phyloP scores from a whole-genome alignment of 495 filamentous ascomycete genomes.

The Aspergillus sparsus region DNA sequence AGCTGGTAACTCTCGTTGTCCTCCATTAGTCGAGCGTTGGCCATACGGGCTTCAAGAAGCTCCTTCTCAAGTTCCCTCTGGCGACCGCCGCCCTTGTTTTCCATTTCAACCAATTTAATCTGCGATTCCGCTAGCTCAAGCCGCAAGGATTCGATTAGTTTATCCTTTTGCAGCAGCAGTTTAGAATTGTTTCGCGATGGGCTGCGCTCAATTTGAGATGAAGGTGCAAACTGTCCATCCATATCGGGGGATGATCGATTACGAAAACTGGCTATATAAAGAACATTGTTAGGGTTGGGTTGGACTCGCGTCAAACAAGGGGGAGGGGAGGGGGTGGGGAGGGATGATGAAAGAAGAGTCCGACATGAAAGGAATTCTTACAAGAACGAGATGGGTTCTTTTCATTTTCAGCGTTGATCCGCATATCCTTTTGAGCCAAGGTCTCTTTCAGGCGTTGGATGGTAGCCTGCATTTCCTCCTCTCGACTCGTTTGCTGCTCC shows the following conservation, averaged over 20 bases:
- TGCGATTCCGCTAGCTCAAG: conserved; percentile 92
- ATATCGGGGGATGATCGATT: conserved; percentile 47
- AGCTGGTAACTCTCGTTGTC: conserved; percentile 98
- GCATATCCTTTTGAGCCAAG: conserved; percentile 66
- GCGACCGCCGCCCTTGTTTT: conserved; percentile 84
- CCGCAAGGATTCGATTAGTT: conserved; percentile 86
- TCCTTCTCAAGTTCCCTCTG: conserved; percentile 84
- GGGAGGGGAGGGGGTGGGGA: conserved; percentile 9
- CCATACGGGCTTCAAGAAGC: conserved; percentile 86
- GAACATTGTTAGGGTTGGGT: conserved; percentile 25
- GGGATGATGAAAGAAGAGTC: neutral
- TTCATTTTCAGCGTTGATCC: conserved; percentile 62
- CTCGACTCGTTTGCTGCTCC: conserved; percentile 76
- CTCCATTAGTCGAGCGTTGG: conserved; percentile 94
- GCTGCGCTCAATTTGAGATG: conserved; percentile 74
- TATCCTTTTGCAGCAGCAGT: conserved; percentile 89
- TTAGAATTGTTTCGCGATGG: conserved; percentile 84
- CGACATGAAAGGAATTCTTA: conserved; percentile 44
- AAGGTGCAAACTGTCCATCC: conserved; percentile 85
- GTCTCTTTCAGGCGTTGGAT: conserved; percentile 90
- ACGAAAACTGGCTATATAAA: conserved; percentile 56
- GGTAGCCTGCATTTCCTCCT: conserved; percentile 85
- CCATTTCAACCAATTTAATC: conserved; percentile 91
- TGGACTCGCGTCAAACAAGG: neutral
- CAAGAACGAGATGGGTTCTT: conserved; percentile 67